Evolutionary conservation across 805 yeast species (phyloP).

Genomic region (Pichia cabralensis): DNA sequence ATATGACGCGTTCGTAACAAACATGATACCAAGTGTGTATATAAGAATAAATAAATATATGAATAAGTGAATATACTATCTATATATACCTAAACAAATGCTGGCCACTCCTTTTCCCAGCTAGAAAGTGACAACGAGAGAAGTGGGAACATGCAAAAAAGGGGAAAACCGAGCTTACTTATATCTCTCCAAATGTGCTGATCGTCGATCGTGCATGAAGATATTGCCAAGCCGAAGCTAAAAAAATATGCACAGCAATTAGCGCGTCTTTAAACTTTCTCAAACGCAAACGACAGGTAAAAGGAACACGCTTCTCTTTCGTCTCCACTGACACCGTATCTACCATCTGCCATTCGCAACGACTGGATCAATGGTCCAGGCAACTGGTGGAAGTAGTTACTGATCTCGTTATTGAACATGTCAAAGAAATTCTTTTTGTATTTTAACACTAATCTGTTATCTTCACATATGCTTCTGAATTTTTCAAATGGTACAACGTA

Average conservation of each 20-base stretch:
- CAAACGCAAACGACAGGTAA: conserved; percentile 77
- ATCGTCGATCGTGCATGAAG: no score
- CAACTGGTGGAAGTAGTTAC: conserved; percentile 47
- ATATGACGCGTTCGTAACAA: no score
- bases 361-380: conserved; percentile 54
- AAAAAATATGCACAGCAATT: no score
- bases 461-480: conserved; percentile 74
- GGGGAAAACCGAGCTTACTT: no score
- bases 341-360: conserved; percentile 67
- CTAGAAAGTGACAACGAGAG: no score
- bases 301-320: conserved; percentile 84
- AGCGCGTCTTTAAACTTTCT: conserved; percentile 15
- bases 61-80: no score
- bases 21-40: no score
- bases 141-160: no score
- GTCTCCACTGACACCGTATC: conserved; percentile 77
- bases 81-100: neutral
- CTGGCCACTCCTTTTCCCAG: neutral
- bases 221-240: no score
- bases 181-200: no score
- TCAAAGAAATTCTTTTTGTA: conserved; percentile 72
- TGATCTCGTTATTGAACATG: conserved; percentile 72
- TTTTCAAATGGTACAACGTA: conserved; percentile 92
- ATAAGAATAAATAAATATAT: no score
- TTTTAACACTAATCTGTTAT: conserved; percentile 63